Percentiles rank a stretch among this genome's conserved stretches.
These are phyloP conservation scores for Nephelium lappaceum DNA, from an alignment of 345 rosid species.

Conservation along the genomic window DNA sequence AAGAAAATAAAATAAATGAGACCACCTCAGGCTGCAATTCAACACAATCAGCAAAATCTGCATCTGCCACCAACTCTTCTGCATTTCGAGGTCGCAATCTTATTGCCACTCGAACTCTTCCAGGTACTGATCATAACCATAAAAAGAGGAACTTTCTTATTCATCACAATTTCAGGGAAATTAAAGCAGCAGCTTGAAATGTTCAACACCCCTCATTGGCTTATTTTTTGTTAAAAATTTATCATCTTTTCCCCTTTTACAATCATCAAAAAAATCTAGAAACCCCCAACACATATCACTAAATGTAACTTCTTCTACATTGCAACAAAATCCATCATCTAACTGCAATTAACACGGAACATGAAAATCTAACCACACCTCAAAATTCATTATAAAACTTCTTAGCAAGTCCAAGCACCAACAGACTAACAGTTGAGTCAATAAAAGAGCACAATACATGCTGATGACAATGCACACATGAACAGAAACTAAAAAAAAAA, in stretches of 20 bases:
- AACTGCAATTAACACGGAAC: not conserved
- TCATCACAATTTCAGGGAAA: not conserved
- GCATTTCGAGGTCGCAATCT: constrained; percentile 90
- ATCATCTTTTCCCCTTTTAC: not conserved
- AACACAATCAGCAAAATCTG: constrained; percentile 98
- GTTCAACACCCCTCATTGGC: not conserved
- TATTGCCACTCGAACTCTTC: constrained; percentile 95
- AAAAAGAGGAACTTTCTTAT: not conserved
- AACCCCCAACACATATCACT: not conserved
- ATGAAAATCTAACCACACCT: not conserved
- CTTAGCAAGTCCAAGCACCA: not conserved
- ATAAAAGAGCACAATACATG: not conserved
- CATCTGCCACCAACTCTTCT: constrained; percentile 87
- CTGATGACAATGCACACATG: not conserved
- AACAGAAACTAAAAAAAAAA: not conserved
- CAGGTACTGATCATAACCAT: constrained; percentile 60
- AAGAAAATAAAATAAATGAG: constrained; percentile 4
- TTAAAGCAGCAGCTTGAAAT: not conserved
- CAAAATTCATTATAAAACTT: not conserved
- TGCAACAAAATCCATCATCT: not conserved
- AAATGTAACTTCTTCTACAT: no score
- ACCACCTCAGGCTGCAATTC: constrained; percentile 95
- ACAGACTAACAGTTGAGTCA: not conserved
- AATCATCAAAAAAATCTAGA: not conserved
- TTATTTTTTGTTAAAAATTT: not conserved